Base-by-base conservation (phyloP, 148 eudicot genomes). In the Cornus suecica region DNA sequence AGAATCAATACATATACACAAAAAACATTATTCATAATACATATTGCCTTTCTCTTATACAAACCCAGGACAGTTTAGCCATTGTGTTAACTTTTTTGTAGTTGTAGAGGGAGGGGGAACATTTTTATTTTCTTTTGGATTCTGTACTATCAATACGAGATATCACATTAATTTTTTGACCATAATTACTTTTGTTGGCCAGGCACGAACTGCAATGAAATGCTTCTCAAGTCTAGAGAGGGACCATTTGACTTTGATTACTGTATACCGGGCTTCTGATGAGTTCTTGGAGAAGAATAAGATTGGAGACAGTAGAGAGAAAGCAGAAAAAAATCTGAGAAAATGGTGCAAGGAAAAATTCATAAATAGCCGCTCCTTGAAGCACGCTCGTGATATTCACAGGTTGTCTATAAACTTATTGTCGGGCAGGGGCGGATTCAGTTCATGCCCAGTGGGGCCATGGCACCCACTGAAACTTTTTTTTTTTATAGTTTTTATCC, bases 261-360 rank as follows among this genome's bases (percentile, higher is more conserved):
- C 87, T 66, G 96, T 91, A 56, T 94, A 83, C 81, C 85, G 87
- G 74, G 85, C 92, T 74, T 86, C 87, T 79, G 83, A 86, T 32
- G 94, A 94, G 66, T 91, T 90, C 69, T 81, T 89, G 83, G 84
- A 84, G 78, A 90, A 91, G 83, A 83, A 75, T 86, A 87, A 80
- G 72, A 73, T 65, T 9, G 74, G 81, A 10, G 76, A 72, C 77
- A 84, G 74, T 80, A 81, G 79, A 76, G 97, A 90, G 52, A 94
- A 89, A 74, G 82, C 83, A 75, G 88, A 88, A 75, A 94, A 90
- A 77, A 82, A 74, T 76, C 72, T 92, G 61, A 86, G 88, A 74
- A 92, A 87, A 79, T 92, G 97, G 99, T 90, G 99, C 90, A 89
- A 88, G 77, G 94, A 89, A 60, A 94, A 94, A 77, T 94, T 88